Evolutionary conservation across 1,284 basidiomycete genomes (phyloP), one percentile per base, ranked within the genome.

Genomic region (Boletus hoseneyae): DNA sequence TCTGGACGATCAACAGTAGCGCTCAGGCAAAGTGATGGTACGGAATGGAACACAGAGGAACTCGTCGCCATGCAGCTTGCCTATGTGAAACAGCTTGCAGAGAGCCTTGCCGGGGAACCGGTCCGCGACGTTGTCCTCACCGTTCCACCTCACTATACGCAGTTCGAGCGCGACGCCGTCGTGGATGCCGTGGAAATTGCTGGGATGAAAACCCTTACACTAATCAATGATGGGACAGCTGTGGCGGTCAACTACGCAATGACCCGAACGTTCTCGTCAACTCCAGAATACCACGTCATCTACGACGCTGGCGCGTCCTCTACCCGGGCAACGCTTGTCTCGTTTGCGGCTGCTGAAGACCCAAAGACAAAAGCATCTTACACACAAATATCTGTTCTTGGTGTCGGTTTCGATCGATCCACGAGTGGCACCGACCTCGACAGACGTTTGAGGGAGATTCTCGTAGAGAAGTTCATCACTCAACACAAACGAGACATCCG

Each of bases 201-300:
- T 18, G 96, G 95, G 1, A 73, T 99, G 52, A 82, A 82, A 16
- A 87, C 90, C 3, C 73, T 96, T 23, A 84, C 89, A 0, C 77
- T 99, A 53, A 83, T 99, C 52, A 90, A 94, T 58, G 97, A 99
- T 65, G 95, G 95, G 37, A 88, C 92, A 0, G 93, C 92, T 6
- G 86, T 94, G 25, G 94, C 90, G 8, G 79, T 97, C 57, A 97
- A 97, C 74, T 99, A 93, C 64, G 96, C 95, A 34, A 97, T 98
- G 90, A 93, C 93, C 2, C 82, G 95, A 33, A 80, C 81, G 0
- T 99, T 99, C 75, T 73, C 85, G 1, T 62, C 74, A 8, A 73
- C 69, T 2, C 84, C 85, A 16, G 94, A 97, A 68, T 82, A 86
- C 67, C 94, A 99, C 66, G 71, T 99, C 57, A 87, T 99, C 55